Conservation (phyloP, 768 basidiomycete species). For the Tulasnella sp. region DNA sequence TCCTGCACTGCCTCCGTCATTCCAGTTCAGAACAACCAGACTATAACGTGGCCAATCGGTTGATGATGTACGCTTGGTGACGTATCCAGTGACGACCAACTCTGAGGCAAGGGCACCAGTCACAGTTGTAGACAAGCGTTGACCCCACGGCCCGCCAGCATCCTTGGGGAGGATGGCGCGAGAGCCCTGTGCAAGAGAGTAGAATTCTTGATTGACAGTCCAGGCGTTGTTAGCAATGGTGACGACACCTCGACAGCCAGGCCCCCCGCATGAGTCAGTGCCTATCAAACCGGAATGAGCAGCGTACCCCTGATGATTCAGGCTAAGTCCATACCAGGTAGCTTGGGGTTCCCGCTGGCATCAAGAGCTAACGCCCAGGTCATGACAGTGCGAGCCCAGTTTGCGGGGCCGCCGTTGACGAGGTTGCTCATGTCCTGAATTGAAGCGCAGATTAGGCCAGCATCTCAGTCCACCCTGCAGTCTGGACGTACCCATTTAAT, state of each 20-base stretch:
- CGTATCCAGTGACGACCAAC: slow-evolving; percentile 51
- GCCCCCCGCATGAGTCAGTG: slow-evolving; percentile 34
- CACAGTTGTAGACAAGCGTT: slow-evolving; percentile 54
- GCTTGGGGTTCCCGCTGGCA: slow-evolving; percentile 47
- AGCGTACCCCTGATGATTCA: no score
- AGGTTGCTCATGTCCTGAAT: not conserved
- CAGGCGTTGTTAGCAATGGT: slow-evolving; percentile 53
- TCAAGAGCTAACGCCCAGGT: slow-evolving; percentile 73
- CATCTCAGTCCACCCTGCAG: no score
- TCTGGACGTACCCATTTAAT: slow-evolving; percentile 52
- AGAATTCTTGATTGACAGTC: slow-evolving; percentile 70
- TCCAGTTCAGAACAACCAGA: slow-evolving; percentile 62
- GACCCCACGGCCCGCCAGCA: slow-evolving; percentile 51
- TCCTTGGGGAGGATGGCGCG: slow-evolving; percentile 65
- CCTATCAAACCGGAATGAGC: slow-evolving; percentile 18
- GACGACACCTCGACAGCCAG: slow-evolving; percentile 57
- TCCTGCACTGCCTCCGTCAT: slow-evolving; percentile 7
- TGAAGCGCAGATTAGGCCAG: no score
- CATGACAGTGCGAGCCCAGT: slow-evolving; percentile 33
- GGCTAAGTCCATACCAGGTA: slow-evolving; percentile 36
- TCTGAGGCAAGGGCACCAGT: slow-evolving; percentile 46
- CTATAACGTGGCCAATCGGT: slow-evolving; percentile 54
- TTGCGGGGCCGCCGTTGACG: slow-evolving; percentile 18
- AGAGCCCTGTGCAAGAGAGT: slow-evolving; percentile 61
- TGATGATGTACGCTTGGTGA: slow-evolving; percentile 43